Base-by-base conservation (phyloP, 2,329 filamentous ascomycete genomes). In the Boeremia exigua region DNA sequence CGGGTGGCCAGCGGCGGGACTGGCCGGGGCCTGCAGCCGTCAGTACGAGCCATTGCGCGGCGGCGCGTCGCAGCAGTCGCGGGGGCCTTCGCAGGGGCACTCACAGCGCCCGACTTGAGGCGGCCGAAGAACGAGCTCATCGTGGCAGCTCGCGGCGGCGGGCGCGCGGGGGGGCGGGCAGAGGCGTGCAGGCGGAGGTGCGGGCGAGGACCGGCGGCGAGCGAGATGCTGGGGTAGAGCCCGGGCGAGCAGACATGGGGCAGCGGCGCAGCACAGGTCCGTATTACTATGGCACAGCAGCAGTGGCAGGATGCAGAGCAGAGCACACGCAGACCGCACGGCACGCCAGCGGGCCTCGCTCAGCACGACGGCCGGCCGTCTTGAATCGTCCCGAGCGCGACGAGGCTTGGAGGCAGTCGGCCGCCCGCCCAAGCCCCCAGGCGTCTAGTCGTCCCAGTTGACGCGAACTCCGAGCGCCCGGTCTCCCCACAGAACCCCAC, bases 71-170 rank as follows among this genome's bases (percentile, higher is more conserved):
- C 29, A 25, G 49, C 60, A 79, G 76, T 74, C 62, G 80, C 80
- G 63, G 75, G 19, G 3, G 29, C 51, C 19, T 17, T 30, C 27
- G 34, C 29, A 25, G 52, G 40, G 40, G 49, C 60, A 79, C 76
- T 74, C 62, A 81, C 80, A 63, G 75, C 75, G 65, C 77, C 77
- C 53, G 77, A 75, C 70, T 82, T 83, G 69, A 84, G 78, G 66
- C 81, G 79, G 59, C 79, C 78, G 72, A 84, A 83, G 78, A 84
- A 83, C 39, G 78, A 79, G 66, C 78, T 78, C 81, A 84, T 84
- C 63, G 62, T 53, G 54, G 59, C 45, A 56, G 62, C 28, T 43
- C 40, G 38, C 44, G 49, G 55, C 39, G 53, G 48, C 48, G 49
- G 46, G 59, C 60, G 61, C 55, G 52, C 39, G 48, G 57, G 53